Evolutionary conservation across 768 basidiomycete genomes (phyloP).

Genomic region (Auricularia auricula-judae): DNA sequence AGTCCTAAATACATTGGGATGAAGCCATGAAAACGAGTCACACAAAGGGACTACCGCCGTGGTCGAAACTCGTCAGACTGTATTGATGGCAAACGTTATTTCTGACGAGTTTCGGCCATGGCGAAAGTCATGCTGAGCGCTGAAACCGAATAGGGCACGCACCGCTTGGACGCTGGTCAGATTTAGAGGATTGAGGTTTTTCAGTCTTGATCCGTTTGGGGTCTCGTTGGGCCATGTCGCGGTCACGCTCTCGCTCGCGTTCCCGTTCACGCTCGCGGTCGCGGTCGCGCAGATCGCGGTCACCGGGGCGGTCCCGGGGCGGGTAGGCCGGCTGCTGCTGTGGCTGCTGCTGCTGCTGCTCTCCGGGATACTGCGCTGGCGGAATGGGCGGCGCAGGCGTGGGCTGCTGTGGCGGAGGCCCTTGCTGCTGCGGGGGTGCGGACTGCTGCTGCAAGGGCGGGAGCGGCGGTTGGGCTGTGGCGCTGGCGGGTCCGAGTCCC

Average conservation of each 20-base stretch:
- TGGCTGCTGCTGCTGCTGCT: slow-evolving; percentile 10
- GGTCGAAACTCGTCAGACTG: too few relatives aligned
- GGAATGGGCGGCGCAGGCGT: slow-evolving; percentile 8
- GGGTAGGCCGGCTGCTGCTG: slow-evolving; percentile 23
- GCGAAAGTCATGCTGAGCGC: too few relatives aligned
- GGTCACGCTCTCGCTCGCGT: slow-evolving; percentile 20
- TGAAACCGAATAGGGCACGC: too few relatives aligned
- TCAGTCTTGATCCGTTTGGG: slow-evolving; percentile 51
- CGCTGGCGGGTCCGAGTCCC: slow-evolving; percentile 17
- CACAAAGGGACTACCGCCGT: too few relatives aligned
- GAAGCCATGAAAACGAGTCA: too few relatives aligned
- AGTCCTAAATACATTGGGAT: too few relatives aligned
- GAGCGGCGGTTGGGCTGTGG: slow-evolving; percentile 11
- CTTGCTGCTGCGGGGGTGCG: too few relatives aligned
- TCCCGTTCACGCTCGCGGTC: slow-evolving; percentile 19
- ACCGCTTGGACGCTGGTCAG: too few relatives aligned
- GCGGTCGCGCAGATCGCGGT: slow-evolving; percentile 21
- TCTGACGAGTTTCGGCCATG: too few relatives aligned
- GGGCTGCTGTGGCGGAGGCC: slow-evolving; percentile 9
- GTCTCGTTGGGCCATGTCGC: slow-evolving; percentile 36
- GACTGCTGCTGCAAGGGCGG: neutral
- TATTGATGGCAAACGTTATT: too few relatives aligned
- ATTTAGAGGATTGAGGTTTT: slow-evolving; percentile 5
- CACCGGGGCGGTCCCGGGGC: slow-evolving; percentile 21
- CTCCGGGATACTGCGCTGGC: slow-evolving; percentile 1